Percentiles rank a stretch among this genome's conserved stretches.
These are phyloP conservation scores for Prunus davidiana DNA, from an alignment of 306 rosid genomes.

Conservation along the genomic window DNA sequence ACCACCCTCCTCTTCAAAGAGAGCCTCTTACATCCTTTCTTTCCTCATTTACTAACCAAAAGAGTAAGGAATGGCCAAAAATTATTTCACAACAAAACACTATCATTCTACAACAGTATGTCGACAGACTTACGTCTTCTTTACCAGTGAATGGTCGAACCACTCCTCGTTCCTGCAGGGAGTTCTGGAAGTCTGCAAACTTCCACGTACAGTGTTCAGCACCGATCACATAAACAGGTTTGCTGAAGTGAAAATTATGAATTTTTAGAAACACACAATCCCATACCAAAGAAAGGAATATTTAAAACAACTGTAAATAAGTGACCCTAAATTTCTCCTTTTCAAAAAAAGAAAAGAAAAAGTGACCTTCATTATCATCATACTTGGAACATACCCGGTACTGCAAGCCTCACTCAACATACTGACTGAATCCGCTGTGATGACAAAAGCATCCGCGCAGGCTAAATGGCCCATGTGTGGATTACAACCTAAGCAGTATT, in stretches of 20 bases:
- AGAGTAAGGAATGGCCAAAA: neutral
- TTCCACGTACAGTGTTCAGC: constrained; percentile 84
- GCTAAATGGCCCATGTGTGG: constrained; percentile 88
- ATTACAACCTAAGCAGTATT: constrained; percentile 49
- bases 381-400: constrained; percentile 65
- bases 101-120: neutral
- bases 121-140: constrained; percentile 61
- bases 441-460: constrained; percentile 85
- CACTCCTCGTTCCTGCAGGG: constrained; percentile 64
- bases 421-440: constrained; percentile 91
- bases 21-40: constrained; percentile 4
- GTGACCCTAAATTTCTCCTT: neutral
- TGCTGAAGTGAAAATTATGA: constrained; percentile 47
- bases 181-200: constrained; percentile 75
- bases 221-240: constrained; percentile 83
- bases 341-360: too few species aligned
- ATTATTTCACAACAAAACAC: too few species aligned
- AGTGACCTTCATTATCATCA: constrained; percentile 7
- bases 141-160: constrained; percentile 68
- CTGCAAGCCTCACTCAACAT: constrained; percentile 97
- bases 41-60: neutral
- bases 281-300: constrained; percentile 12
- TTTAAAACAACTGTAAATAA: neutral
- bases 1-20: neutral
- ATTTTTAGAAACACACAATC: constrained; percentile 15